phyloP scores from a whole-genome alignment of 208 protist species.

The Hexamita inflata region DNA sequence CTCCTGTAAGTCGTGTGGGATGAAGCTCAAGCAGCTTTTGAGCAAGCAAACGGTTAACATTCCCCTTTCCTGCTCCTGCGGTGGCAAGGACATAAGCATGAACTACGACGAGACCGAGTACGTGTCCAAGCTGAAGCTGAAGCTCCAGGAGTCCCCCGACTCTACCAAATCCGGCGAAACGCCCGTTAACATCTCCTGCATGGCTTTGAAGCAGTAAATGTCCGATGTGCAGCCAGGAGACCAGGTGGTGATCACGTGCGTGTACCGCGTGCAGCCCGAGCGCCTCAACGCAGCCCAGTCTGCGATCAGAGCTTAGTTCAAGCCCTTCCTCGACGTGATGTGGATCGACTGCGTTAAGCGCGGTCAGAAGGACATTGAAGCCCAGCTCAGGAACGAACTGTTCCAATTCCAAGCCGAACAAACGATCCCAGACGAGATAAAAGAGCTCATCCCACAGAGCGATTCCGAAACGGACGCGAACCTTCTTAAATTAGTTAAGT shows the following conservation, averaged over 20 bases:
- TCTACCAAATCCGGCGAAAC: constrained; percentile 78
- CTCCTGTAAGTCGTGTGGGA: background rate
- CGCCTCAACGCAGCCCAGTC: constrained; percentile 73
- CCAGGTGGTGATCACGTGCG: constrained; percentile 83
- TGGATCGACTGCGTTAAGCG: background rate
- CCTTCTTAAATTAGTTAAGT: background rate
- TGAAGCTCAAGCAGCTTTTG: background rate
- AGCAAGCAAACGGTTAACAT: background rate
- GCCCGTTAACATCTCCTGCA: constrained; percentile 80
- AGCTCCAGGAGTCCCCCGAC: constrained; percentile 35
- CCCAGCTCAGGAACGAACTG: background rate
- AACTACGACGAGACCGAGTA: background rate
- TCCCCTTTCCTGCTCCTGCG: background rate
- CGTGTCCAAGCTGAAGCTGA: background rate
- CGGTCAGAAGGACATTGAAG: background rate
- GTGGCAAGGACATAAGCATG: background rate
- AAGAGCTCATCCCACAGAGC: constrained; percentile 4
- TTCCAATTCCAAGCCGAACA: background rate
- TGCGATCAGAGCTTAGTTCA: constrained; percentile 54
- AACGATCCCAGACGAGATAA: background rate
- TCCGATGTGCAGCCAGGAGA: constrained; percentile 83
- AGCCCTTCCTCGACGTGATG: constrained; percentile 34
- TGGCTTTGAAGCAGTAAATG: constrained; percentile 78
- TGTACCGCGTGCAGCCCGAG: constrained; percentile 75
- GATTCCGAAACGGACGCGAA: background rate